Conservation (phyloP, 371 early-diverging fungal species). For the Rhizomucor pusillus region DNA sequence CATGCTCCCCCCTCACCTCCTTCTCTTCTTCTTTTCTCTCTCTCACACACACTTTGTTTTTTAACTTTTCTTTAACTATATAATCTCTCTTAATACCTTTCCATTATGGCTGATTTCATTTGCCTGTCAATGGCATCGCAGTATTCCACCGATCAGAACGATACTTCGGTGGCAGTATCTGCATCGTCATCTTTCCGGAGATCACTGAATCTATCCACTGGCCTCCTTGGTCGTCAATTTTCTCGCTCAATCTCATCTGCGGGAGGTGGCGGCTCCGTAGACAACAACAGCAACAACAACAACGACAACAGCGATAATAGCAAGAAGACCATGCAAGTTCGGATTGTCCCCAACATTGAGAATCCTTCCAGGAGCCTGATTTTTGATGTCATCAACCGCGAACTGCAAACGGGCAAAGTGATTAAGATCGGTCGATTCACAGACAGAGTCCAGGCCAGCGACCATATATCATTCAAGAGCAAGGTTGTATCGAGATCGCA, state of each 20-base stretch:
- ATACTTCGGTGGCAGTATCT: too few relatives aligned
- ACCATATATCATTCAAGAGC: constrained; percentile 83
- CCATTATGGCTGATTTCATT: constrained; percentile 19
- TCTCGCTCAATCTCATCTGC: too few relatives aligned
- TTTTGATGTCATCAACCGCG: constrained; percentile 83
- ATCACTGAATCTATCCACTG: constrained; percentile 15
- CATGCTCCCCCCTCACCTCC: neutral
- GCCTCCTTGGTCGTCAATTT: too few relatives aligned
- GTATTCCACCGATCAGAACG: constrained; percentile 12
- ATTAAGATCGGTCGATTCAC: constrained; percentile 83
- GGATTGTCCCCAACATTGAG: constrained; percentile 79
- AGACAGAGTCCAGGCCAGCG: constrained; percentile 60
- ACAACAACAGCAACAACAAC: neutral
- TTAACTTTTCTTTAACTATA: constrained; percentile 5
- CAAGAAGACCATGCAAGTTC: constrained; percentile 46
- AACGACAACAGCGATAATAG: neutral
- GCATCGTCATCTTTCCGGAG: constrained; percentile 12
- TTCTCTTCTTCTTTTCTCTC: neutral
- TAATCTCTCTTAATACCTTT: constrained; percentile 1
- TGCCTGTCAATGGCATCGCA: constrained; percentile 19
- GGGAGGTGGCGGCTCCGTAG: too few relatives aligned
- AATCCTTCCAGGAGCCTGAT: constrained; percentile 69
- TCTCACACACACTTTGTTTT: constrained; percentile 1
- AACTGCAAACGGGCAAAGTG: constrained; percentile 63
- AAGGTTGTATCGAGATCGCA: constrained; percentile 95